These are phyloP conservation scores for Xylaria polymorpha DNA, from an alignment of 2,329 filamentous ascomycete genomes.

Conservation along the genomic window DNA sequence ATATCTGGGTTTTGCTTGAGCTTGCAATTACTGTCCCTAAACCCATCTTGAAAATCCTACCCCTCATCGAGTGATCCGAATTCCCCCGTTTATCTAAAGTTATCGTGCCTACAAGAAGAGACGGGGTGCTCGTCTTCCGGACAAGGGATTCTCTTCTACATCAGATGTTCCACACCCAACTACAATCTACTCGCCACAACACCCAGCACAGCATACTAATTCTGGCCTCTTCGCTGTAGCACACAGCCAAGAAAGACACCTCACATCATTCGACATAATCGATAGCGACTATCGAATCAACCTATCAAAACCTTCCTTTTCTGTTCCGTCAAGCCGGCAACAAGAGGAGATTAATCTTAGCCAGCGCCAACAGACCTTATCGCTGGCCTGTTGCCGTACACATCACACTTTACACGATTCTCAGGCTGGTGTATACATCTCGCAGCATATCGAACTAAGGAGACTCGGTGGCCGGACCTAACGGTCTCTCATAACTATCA, in stretches of 20 bases:
- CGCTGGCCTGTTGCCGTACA: conserved; percentile 22
- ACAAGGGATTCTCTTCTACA: conserved; percentile 27
- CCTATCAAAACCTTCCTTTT: conserved; percentile 2
- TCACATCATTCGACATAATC: conserved; percentile 19
- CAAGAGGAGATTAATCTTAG: conserved; percentile 2
- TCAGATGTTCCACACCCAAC: conserved; percentile 25
- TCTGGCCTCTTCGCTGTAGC: conserved; percentile 21
- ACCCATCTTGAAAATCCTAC: conserved; percentile 26
- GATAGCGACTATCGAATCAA: conserved; percentile 14
- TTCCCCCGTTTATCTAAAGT: conserved; percentile 32
- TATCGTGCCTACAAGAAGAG: conserved; percentile 39
- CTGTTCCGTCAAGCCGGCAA: conserved; percentile 9
- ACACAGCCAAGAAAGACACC: conserved; percentile 31
- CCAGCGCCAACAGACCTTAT: conserved; percentile 18
- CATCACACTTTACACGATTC: conserved; percentile 23
- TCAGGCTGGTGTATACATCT: conserved; percentile 12
- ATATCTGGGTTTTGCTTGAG: conserved; percentile 30
- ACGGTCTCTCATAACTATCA: conserved; percentile 42
- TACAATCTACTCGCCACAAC: conserved; percentile 22
- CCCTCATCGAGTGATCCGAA: conserved; percentile 36
- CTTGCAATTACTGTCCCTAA: conserved; percentile 34
- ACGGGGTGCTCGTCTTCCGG: conserved; percentile 28
- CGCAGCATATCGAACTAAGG: conserved; percentile 23
- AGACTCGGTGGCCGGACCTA: conserved; percentile 40
- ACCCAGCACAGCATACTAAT: conserved; percentile 20